Base-by-base conservation (phyloP, 768 basidiomycete species). In the Suillus clintonianus region DNA sequence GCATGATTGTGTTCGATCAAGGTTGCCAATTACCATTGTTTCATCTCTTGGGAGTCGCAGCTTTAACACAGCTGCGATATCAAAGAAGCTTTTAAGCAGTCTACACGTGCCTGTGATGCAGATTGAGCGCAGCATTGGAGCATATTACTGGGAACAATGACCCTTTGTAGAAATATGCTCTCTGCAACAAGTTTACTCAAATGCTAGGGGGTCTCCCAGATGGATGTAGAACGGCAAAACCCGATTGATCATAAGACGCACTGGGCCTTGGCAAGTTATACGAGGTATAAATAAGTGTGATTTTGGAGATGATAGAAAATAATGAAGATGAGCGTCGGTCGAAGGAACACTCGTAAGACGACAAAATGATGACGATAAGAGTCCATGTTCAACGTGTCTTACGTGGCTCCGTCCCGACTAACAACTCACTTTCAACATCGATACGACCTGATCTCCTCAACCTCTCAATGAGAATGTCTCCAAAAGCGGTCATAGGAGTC, bases 401-500 rank as follows among this genome's bases (percentile, higher is more conserved):
- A 37, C 63, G 74, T 51, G 63, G 51, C 30, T 22, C 61, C 2
- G 39, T 17, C 43, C 69, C 64, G 4, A 60, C 56, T 17, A 75
- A n/a, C 30, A 89, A 73, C 47, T 78, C 78, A 66, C 82, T 88
- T 39, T 83, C 82, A 67, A 91, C 85, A 60, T 83, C 75, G 59
- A 94, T 84, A 58, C 76, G 73, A 0, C 85, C 88, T 9, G 82
- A 86, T 24, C 76, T 79, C 64, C 84, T 82, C 65, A 97, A 73
- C 22, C 95, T 81, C 67, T 85, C 82, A 41, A 95, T 78, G 42
- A 96, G 74, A 8, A 86, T 85, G 64, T 91, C 86, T 17, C 95
- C 95, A 62, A 97, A 83, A 1, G 92, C 95, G 5, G 86, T 87
- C 75, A 89, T 85, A 0, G 95, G 89, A 2, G 96, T 98, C 56